phyloP scores from a whole-genome alignment of 441 rosid species.

The Populus hybrid region DNA sequence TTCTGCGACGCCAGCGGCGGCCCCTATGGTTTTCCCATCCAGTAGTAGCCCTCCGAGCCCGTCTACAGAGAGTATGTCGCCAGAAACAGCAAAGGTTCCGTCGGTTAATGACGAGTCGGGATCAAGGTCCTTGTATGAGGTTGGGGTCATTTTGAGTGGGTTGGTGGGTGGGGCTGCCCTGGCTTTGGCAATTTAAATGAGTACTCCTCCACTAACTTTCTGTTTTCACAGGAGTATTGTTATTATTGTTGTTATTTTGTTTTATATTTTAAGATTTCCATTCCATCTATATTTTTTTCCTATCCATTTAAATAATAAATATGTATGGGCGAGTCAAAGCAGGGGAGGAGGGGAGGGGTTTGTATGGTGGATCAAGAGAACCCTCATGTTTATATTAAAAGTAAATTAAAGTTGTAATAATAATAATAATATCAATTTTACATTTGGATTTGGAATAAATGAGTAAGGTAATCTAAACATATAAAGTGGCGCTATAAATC shows the following conservation, averaged over 20 bases:
- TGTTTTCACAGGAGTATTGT: not conserved
- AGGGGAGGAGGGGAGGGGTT: too few relatives aligned
- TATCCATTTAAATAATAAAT: too few relatives aligned
- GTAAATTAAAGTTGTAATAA: too few relatives aligned
- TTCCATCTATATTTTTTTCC: too few relatives aligned
- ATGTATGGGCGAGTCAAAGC: not conserved
- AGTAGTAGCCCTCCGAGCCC: slow-evolving; percentile 35
- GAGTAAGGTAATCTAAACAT: too few relatives aligned
- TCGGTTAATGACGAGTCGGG: slow-evolving; percentile 34
- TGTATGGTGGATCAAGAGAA: not conserved
- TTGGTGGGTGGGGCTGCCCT: slow-evolving; percentile 30
- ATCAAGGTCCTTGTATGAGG: slow-evolving; percentile 29
- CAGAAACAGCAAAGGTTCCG: slow-evolving; percentile 29
- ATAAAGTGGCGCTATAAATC: too few relatives aligned
- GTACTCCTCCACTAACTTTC: not conserved
- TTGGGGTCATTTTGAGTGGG: slow-evolving; percentile 22
- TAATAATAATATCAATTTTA: too few relatives aligned
- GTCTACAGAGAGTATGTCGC: slow-evolving; percentile 26
- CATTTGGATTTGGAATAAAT: too few relatives aligned
- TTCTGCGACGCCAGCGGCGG: slow-evolving; percentile 41
- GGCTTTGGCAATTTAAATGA: slow-evolving; percentile 7
- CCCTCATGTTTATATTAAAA: not conserved
- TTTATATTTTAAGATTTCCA: too few relatives aligned
- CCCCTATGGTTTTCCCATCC: slow-evolving; percentile 53
- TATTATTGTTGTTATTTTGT: not conserved